Percentiles rank a stretch among this genome's conserved stretches.
phyloP scores from a whole-genome alignment of 306 rosid species.

The Vicia faba region DNA sequence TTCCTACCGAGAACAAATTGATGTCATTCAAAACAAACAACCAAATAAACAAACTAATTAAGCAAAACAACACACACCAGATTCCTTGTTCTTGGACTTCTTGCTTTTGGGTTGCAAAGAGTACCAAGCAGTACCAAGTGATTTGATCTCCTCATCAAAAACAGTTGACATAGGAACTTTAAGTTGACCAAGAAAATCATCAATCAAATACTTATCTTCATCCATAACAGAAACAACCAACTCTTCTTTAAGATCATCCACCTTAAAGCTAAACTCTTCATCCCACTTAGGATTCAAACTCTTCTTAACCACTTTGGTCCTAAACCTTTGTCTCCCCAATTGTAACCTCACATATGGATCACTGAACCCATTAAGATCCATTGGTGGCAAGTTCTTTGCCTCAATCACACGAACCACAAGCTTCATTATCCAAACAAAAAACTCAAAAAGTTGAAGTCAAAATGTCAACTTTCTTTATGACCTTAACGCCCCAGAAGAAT shows the following conservation, averaged over 20 bases:
- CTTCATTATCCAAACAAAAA: conserved; percentile 53
- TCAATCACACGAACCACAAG: conserved; percentile 83
- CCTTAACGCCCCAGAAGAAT: conserved; percentile 22
- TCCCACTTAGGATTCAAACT: conserved; percentile 83
- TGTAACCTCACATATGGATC: conserved; percentile 93
- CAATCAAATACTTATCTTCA: conserved; percentile 90
- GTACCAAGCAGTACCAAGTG: conserved; percentile 84
- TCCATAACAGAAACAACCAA: conserved; percentile 73
- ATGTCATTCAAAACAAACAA: conserved; percentile 6
- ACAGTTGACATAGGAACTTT: conserved; percentile 67
- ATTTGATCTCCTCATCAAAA: conserved; percentile 70
- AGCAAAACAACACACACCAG: conserved; percentile 58
- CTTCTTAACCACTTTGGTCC: conserved; percentile 88
- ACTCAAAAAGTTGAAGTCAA: conserved; percentile 1
- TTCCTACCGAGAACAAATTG: background rate
- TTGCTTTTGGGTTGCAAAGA: conserved; percentile 77
- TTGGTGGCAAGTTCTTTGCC: conserved; percentile 85
- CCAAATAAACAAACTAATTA: conserved; percentile 2
- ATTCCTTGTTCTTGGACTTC: conserved; percentile 78
- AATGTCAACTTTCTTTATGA: background rate
- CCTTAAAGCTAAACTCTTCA: conserved; percentile 79
- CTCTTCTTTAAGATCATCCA: conserved; percentile 80
- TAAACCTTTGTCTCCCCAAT: conserved; percentile 82
- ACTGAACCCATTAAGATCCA: conserved; percentile 83
- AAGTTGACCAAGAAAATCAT: conserved; percentile 84